These are phyloP conservation scores for Colletotrichum gigasporum DNA, from an alignment of 2,329 filamentous ascomycete species.

Conservation along the genomic window DNA sequence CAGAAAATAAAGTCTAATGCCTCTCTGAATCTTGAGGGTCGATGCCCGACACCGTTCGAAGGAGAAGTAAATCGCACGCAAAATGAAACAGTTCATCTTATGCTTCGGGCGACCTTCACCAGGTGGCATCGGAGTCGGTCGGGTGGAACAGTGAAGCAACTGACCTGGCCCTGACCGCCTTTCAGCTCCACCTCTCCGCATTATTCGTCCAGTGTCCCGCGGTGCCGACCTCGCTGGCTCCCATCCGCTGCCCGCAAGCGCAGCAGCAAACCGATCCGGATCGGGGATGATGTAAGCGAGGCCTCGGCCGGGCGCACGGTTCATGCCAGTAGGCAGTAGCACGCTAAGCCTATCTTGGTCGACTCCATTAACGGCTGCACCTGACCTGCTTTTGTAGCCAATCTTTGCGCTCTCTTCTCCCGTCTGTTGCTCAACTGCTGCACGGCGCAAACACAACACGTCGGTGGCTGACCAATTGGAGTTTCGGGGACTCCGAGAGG, in stretches of 20 bases:
- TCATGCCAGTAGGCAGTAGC: background rate
- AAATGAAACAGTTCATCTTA: slow-evolving; percentile 5
- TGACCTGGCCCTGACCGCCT: slow-evolving; percentile 25
- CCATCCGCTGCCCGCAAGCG: background rate
- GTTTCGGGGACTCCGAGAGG: background rate
- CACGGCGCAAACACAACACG: background rate
- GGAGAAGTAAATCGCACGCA: background rate
- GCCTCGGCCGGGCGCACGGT: slow-evolving; percentile 17
- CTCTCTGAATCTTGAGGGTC: background rate
- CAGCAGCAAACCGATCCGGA: background rate
- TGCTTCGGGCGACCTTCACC: background rate
- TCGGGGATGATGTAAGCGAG: slow-evolving; percentile 18
- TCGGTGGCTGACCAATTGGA: background rate
- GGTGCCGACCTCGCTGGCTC: background rate
- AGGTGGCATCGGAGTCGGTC: background rate
- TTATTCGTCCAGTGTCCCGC: slow-evolving; percentile 8
- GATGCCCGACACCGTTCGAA: background rate
- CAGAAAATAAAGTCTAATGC: background rate
- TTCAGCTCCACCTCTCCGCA: slow-evolving; percentile 23
- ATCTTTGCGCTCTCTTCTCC: background rate
- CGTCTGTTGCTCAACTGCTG: too few relatives aligned
- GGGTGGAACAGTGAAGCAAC: slow-evolving; percentile 1
- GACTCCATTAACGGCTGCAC: slow-evolving; percentile 1
- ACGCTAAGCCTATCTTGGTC: background rate
- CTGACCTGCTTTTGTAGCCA: slow-evolving; percentile 8